Conservation (phyloP, 1,139 yeast species). For the Protomyces lactucae-debilis region DNA sequence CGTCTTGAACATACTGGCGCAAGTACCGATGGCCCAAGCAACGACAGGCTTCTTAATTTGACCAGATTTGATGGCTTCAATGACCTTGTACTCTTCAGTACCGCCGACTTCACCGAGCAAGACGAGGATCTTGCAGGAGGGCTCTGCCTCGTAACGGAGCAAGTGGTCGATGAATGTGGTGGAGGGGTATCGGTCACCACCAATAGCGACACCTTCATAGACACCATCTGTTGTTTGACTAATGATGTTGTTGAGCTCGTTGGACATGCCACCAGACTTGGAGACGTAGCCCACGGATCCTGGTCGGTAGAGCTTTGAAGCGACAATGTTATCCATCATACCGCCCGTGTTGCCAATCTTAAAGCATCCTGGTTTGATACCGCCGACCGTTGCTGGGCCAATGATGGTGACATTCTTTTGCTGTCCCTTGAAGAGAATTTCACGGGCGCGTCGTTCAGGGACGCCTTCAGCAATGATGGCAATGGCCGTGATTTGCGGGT, state of each 20-base stretch:
- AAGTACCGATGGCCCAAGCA: constrained; percentile 50
- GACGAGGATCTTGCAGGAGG: constrained; percentile 46
- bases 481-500: constrained; percentile 46
- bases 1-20: constrained; percentile 49
- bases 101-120: constrained; percentile 49
- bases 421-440: constrained; percentile 45
- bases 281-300: constrained; percentile 49
- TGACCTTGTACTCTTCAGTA: constrained; percentile 49
- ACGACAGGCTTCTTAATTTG: constrained; percentile 47
- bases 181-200: constrained; percentile 50
- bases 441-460: constrained; percentile 49
- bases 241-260: constrained; percentile 48
- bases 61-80: constrained; percentile 47
- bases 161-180: constrained; percentile 49
- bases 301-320: constrained; percentile 48
- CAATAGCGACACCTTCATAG: constrained; percentile 48
- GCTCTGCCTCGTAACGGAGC: constrained; percentile 47
- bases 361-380: constrained; percentile 50
- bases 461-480: constrained; percentile 51
- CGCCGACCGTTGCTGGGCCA: constrained; percentile 50
- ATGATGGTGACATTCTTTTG: constrained; percentile 47
- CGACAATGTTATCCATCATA: constrained; percentile 50
- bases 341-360: constrained; percentile 51
- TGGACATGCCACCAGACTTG: constrained; percentile 50
- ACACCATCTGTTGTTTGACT: constrained; percentile 47